Conservation (phyloP, 129 eudicot species). For the Helichrysum umbraculigerum region DNA sequence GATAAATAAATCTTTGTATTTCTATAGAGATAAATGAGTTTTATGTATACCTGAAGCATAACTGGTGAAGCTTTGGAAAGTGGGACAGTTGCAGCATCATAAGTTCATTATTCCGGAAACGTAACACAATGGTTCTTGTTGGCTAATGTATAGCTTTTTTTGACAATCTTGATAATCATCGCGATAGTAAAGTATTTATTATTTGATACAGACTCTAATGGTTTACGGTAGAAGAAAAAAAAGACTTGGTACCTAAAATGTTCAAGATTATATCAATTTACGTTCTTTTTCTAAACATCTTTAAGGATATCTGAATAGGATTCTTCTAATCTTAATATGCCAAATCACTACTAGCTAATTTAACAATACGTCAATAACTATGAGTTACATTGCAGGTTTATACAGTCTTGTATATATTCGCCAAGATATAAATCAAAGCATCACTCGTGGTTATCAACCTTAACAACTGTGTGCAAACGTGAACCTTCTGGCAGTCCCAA, state of each 20-base stretch:
- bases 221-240: background rate
- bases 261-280: background rate
- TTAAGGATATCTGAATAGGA: background rate
- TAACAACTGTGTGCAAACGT: conserved; percentile 49
- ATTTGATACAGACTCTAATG: background rate
- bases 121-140: background rate
- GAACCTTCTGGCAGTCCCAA: conserved; percentile 81
- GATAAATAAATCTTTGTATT: background rate
- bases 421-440: background rate
- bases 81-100: background rate
- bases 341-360: background rate
- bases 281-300: background rate
- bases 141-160: background rate
- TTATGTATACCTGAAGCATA: background rate
- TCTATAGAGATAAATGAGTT: background rate
- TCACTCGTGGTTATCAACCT: conserved; percentile 22
- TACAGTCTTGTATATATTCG: background rate
- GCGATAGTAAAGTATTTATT: background rate
- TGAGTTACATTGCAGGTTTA: background rate
- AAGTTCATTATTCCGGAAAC: background rate
- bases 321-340: background rate
- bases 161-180: background rate
- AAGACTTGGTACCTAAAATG: background rate
- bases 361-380: background rate
- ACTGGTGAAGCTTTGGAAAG: background rate